Percentiles rank a stretch among this genome's conserved stretches.
Conservation (phyloP, 495 filamentous ascomycete species). For the Aspergillus indologenus region DNA sequence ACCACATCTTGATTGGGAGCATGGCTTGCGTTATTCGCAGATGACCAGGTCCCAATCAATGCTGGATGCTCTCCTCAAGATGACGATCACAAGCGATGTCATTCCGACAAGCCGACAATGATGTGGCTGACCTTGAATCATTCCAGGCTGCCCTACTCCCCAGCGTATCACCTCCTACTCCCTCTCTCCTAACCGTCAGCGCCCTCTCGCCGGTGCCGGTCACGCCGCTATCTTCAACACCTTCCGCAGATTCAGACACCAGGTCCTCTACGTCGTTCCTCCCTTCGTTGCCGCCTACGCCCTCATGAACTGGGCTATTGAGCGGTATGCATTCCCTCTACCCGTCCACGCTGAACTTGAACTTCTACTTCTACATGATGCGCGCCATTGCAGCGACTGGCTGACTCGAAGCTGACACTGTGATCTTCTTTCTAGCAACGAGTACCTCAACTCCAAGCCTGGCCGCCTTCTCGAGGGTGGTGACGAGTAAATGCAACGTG, state of each 20-base stretch:
- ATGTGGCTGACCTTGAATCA: conserved; percentile 7
- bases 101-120: neutral
- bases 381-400: neutral
- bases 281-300: conserved; percentile 73
- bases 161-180: conserved; percentile 65
- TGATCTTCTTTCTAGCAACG: conserved; percentile 57
- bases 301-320: conserved; percentile 79
- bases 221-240: conserved; percentile 64
- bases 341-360: too few relatives aligned
- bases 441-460: conserved; percentile 88
- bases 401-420: conserved; percentile 3
- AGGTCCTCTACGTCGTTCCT: conserved; percentile 81
- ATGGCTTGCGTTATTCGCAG: neutral
- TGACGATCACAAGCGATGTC: conserved; percentile 1
- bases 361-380: neutral
- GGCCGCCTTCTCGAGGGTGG: conserved; percentile 57
- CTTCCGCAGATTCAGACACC: conserved; percentile 55
- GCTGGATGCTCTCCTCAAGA: neutral
- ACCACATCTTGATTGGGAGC: neutral
- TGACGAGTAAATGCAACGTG: conserved; percentile 34
- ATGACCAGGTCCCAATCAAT: neutral
- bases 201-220: conserved; percentile 58
- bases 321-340: conserved; percentile 57
- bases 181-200: conserved; percentile 62
- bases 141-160: conserved; percentile 45